Conservation (phyloP, 371 early-diverging fungal species). For the Mortierella sp. region DNA sequence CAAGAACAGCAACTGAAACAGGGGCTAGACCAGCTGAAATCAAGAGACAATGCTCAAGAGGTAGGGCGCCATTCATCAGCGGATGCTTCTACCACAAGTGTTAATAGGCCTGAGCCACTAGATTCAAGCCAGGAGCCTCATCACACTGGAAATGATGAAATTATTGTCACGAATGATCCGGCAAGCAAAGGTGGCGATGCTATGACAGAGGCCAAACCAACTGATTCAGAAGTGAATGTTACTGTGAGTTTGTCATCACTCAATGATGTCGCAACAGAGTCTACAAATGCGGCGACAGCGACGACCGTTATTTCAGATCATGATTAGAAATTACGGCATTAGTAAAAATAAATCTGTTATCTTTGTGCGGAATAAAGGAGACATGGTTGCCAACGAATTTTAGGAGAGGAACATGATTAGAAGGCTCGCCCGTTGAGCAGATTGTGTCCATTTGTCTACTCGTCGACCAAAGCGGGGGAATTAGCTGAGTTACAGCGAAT, state of each 20-base stretch:
- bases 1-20: neutral
- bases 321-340: neutral
- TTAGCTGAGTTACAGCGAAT: too few species aligned
- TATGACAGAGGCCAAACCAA: neutral
- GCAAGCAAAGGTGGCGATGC: constrained; percentile 2
- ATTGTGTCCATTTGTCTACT: too few species aligned
- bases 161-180: neutral
- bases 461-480: too few species aligned
- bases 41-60: neutral
- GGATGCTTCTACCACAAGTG: neutral
- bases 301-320: neutral
- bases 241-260: constrained; percentile 7
- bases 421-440: too few species aligned
- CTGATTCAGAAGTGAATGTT: constrained; percentile 20
- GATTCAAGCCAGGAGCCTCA: neutral
- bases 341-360: neutral
- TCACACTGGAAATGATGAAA: neutral
- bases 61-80: neutral
- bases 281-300: neutral
- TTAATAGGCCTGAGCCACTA: neutral
- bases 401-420: too few species aligned
- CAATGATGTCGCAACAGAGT: too few species aligned
- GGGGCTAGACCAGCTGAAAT: neutral
- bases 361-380: constrained; percentile 1
- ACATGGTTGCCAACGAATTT: neutral